phyloP scores from a whole-genome alignment of 257 asterid genomes.

The Hygrophila difformis region DNA sequence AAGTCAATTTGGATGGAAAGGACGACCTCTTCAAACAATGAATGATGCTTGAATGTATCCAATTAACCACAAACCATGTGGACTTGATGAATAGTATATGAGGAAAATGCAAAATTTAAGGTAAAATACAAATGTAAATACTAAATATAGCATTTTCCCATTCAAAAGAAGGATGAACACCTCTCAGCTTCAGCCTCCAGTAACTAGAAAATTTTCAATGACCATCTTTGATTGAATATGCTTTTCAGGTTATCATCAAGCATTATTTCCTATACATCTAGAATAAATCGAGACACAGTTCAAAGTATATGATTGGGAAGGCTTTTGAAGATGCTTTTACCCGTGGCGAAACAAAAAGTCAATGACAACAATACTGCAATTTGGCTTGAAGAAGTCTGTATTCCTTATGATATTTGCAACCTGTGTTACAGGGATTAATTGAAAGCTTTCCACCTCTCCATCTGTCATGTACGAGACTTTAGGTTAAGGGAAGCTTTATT shows the following conservation, averaged over 20 bases:
- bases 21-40: no score
- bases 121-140: no score
- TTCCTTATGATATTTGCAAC: conserved; percentile 61
- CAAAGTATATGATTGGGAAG: conserved; percentile 4
- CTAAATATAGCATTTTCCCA: no score
- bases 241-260: background rate
- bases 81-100: no score
- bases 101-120: no score
- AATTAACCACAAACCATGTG: no score
- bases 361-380: conserved; percentile 79
- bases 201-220: no score
- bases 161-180: no score
- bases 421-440: conserved; percentile 41
- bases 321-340: conserved; percentile 37
- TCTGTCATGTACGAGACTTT: conserved; percentile 32
- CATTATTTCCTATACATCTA: background rate
- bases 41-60: no score
- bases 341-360: conserved; percentile 93
- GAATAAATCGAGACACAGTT: background rate
- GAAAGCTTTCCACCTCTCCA: conserved; percentile 96
- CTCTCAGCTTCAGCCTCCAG: no score
- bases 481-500: conserved; percentile 6
- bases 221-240: no score
- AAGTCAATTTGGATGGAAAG: no score
- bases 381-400: conserved; percentile 53